Evolutionary conservation across 495 filamentous ascomycete genomes (phyloP).

Genomic region (Penicillium nucicola): DNA sequence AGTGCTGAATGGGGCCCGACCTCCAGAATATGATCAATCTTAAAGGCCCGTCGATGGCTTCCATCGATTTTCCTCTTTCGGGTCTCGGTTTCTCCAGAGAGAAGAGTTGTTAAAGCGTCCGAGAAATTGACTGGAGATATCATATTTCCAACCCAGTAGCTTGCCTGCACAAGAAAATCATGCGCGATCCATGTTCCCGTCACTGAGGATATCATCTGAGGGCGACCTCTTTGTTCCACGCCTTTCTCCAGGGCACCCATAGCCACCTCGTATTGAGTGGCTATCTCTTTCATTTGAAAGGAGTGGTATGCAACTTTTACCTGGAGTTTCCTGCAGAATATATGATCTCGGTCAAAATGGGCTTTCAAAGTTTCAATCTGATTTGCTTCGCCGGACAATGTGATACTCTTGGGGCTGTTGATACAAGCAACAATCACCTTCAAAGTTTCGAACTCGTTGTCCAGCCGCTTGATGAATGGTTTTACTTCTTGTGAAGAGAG

Average conservation of each 20-base stretch:
- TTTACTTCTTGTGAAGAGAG: conserved; percentile 11
- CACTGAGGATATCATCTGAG: conserved; percentile 30
- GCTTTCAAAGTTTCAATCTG: conserved; percentile 22
- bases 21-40: too few species aligned
- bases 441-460: not conserved
- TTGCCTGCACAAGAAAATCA: conserved; percentile 1
- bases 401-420: conserved; percentile 34
- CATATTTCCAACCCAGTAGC: conserved; percentile 41
- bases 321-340: conserved; percentile 31
- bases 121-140: conserved; percentile 34
- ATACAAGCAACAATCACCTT: conserved; percentile 23
- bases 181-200: conserved; percentile 12
- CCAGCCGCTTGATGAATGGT: conserved; percentile 4
- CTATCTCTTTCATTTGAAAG: conserved; percentile 30
- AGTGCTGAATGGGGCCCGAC: too few species aligned
- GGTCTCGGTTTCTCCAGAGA: too few species aligned
- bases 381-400: conserved; percentile 26
- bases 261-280: conserved; percentile 15
- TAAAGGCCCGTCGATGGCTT: too few species aligned
- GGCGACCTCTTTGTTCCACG: not conserved
- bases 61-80: too few species aligned
- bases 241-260: too few species aligned
- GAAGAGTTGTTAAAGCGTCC: too few species aligned
- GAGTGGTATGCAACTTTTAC: conserved; percentile 39
- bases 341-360: conserved; percentile 12